Evolutionary conservation across 2,329 filamentous ascomycete species (phyloP).

Genomic region (Aspergillus calidoustus): DNA sequence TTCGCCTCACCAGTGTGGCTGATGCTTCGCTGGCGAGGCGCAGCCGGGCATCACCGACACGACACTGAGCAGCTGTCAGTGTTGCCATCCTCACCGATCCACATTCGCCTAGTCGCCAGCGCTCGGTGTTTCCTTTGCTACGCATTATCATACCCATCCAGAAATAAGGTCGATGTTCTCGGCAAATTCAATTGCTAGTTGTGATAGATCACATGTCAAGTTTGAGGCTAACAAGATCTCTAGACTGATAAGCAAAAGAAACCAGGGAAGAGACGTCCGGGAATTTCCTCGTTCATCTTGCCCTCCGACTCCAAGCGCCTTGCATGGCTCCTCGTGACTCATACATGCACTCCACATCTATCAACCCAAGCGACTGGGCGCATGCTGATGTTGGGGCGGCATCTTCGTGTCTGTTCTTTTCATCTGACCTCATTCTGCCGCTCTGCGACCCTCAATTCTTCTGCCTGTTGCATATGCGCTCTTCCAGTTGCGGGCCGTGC

Average conservation of each 20-base stretch:
- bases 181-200: conserved; percentile 2
- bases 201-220: conserved; percentile 6
- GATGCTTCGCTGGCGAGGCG: conserved; percentile 14
- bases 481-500: conserved; percentile 5
- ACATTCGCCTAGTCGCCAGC: background rate
- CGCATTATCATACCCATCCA: background rate
- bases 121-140: background rate
- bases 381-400: conserved; percentile 26
- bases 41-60: conserved; percentile 20
- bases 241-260: background rate
- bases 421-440: conserved; percentile 19
- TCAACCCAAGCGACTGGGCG: conserved; percentile 23
- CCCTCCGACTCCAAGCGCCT: conserved; percentile 22
- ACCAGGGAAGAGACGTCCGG: background rate
- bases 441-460: conserved; percentile 17
- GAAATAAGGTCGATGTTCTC: background rate
- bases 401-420: conserved; percentile 9
- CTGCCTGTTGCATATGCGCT: conserved; percentile 11
- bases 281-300: background rate
- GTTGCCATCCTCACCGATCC: background rate
- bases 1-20: conserved; percentile 22
- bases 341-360: conserved; percentile 21
- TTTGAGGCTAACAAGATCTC: conserved; percentile 9
- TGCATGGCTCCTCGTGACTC: conserved; percentile 17
- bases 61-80: background rate